These are phyloP conservation scores for Metschnikowia borealis DNA, from an alignment of 805 yeast genomes.

Conservation along the genomic window DNA sequence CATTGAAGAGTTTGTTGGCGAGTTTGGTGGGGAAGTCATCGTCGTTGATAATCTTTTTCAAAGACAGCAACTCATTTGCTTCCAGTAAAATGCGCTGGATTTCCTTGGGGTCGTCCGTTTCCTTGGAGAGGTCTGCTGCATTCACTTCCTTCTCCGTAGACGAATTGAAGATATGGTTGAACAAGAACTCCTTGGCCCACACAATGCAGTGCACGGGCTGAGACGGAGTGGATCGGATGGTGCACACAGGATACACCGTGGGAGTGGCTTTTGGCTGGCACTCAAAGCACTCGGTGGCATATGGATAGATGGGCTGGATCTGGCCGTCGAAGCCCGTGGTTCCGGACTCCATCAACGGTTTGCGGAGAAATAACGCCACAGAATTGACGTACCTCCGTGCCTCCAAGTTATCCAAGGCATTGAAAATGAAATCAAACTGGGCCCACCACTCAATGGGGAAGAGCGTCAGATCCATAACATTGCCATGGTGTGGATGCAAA, in stretches of 20 bases:
- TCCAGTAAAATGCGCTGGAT: slow-evolving; percentile 62
- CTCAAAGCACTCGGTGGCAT: slow-evolving; percentile 85
- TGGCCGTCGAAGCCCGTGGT: slow-evolving; percentile 95
- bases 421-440: slow-evolving; percentile 75
- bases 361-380: slow-evolving; percentile 67
- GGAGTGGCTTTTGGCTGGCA: slow-evolving; percentile 87
- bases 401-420: slow-evolving; percentile 90
- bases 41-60: slow-evolving; percentile 21
- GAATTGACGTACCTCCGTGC: slow-evolving; percentile 89
- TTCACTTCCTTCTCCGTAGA: slow-evolving; percentile 23
- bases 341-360: slow-evolving; percentile 87
- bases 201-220: slow-evolving; percentile 95
- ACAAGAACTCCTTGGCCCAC: slow-evolving; percentile 93
- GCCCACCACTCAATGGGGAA: slow-evolving; percentile 73
- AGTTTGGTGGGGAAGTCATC: slow-evolving; percentile 37
- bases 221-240: slow-evolving; percentile 94
- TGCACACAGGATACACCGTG: slow-evolving; percentile 90
- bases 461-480: slow-evolving; percentile 69
- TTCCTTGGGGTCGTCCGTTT: slow-evolving; percentile 62
- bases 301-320: slow-evolving; percentile 85
- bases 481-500: slow-evolving; percentile 77
- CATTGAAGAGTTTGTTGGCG: slow-evolving; percentile 55
- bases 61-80: slow-evolving; percentile 54
- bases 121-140: slow-evolving; percentile 32
- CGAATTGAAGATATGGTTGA: slow-evolving; percentile 72